These are phyloP conservation scores for Penicillium diatomitis DNA, from an alignment of 495 filamentous ascomycete species.

Conservation along the genomic window DNA sequence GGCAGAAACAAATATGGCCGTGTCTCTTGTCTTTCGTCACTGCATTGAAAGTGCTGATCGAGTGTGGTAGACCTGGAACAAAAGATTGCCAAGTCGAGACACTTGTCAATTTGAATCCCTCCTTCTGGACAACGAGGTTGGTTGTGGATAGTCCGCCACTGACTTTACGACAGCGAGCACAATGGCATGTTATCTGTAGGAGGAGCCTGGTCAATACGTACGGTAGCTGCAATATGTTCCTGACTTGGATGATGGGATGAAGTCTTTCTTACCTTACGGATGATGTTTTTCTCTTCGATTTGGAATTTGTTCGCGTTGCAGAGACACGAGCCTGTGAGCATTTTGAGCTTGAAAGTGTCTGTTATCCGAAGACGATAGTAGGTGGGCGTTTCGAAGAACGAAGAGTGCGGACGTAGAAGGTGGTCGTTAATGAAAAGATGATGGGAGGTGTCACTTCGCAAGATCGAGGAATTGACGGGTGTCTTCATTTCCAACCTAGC, in stretches of 20 bases:
- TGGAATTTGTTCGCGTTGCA: neutral
- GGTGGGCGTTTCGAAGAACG: too few species aligned
- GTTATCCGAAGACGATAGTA: too few species aligned
- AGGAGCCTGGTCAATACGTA: neutral
- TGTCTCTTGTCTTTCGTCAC: neutral
- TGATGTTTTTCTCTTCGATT: neutral
- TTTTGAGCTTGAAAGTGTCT: neutral
- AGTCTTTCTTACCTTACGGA: neutral
- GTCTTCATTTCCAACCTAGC: too few species aligned
- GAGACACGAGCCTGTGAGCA: neutral
- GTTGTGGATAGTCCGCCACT: neutral
- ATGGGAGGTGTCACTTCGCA: too few species aligned
- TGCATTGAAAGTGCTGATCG: neutral
- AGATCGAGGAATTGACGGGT: too few species aligned
- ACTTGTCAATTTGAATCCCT: neutral
- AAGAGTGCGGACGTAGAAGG: too few species aligned
- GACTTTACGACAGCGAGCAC: constrained; percentile 2
- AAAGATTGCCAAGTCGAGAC: neutral
- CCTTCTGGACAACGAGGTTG: neutral
- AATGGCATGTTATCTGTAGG: constrained; percentile 1
- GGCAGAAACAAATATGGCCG: constrained; percentile 1
- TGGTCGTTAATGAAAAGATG: too few species aligned
- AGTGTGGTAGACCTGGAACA: neutral
- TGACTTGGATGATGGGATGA: neutral
- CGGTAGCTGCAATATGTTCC: neutral